Evolutionary conservation across 495 filamentous ascomycete genomes (phyloP), one percentile per base, ranked within the genome.

Genomic region (Penicillium daleae): DNA sequence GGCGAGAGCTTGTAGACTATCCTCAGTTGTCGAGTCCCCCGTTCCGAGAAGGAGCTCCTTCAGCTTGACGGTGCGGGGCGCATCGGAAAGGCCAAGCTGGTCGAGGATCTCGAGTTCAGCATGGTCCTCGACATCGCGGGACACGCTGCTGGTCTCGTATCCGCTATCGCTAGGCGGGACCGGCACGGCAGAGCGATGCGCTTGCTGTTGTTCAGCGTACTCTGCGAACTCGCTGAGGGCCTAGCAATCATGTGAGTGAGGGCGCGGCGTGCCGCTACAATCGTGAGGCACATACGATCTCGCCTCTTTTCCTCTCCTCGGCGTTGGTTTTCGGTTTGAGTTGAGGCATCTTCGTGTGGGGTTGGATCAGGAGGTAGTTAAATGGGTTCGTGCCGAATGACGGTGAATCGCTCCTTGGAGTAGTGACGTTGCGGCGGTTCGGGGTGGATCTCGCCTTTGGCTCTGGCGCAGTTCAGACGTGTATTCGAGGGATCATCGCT

Each of bases 191-290:
- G 66, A 88, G 72, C 59, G 88, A 77, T 77, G 93, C 4, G 86
- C 84, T 74, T 97, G 94, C 74, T 99, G 92, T 76, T 93, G 89
- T 74, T 97, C 93, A 60, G 97, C 96, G 66, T 97, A 98, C 74
- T 98, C 95, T 73, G 96, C 92, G 71, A 99, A 99, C 66, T 97
- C 95, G 82, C 90, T 94, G 61, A 99, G 83, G 21, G 95, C 95
- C 91, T 95, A 63, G 59, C 9, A 49, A 55, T 35, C 48, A 46
- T 65, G 56, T 62, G 61, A 60, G 48, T 44, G 31, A 57, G 62
- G 55, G n/a, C 26, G 26, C 13, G 31, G 6, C 50, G 19, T 29
- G 26, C 57, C 17, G 10, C 12, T 27, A 32, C 24, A 42, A 53
- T 27, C 32, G 27, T 32, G 60, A 56, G 22, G 51, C 49, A 67